Conservation (phyloP, 2,329 filamentous ascomycete species). For the Pseudogymnoascus sp. region DNA sequence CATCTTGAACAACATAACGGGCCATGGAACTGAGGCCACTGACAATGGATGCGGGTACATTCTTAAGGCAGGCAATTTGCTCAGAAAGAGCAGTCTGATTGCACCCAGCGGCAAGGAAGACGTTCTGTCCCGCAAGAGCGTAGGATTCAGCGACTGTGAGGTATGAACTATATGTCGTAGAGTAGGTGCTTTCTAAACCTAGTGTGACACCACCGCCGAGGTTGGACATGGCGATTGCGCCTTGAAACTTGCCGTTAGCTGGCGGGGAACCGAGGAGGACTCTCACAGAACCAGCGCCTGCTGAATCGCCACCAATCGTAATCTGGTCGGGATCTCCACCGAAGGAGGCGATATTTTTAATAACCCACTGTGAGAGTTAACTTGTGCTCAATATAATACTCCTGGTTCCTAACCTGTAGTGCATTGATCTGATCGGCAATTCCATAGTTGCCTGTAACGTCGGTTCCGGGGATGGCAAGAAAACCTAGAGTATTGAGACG, state of each 20-base stretch:
- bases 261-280: slow-evolving; percentile 39
- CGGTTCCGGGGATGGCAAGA: slow-evolving; percentile 41
- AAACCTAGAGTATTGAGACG: slow-evolving; percentile 23
- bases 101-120: slow-evolving; percentile 41
- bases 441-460: slow-evolving; percentile 43
- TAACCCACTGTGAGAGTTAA: slow-evolving; percentile 34
- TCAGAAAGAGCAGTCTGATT: slow-evolving; percentile 32
- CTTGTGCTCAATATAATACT: neutral
- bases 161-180: slow-evolving; percentile 46
- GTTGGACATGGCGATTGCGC: slow-evolving; percentile 42
- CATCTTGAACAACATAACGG: slow-evolving; percentile 46
- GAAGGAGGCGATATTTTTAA: slow-evolving; percentile 36
- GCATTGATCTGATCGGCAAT: slow-evolving; percentile 43
- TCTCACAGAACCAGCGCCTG: slow-evolving; percentile 42
- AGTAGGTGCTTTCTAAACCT: slow-evolving; percentile 39
- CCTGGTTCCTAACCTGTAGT: slow-evolving; percentile 28
- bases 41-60: slow-evolving; percentile 28
- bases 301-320: slow-evolving; percentile 42
- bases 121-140: slow-evolving; percentile 37
- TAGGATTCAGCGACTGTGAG: slow-evolving; percentile 43
- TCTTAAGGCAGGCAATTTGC: slow-evolving; percentile 39
- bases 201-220: slow-evolving; percentile 42
- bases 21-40: slow-evolving; percentile 22
- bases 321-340: slow-evolving; percentile 39
- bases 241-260: slow-evolving; percentile 39